Evolutionary conservation across 768 basidiomycete species (phyloP), one percentile per base, ranked within the genome.

Genomic region (Rhizopogon sp.): DNA sequence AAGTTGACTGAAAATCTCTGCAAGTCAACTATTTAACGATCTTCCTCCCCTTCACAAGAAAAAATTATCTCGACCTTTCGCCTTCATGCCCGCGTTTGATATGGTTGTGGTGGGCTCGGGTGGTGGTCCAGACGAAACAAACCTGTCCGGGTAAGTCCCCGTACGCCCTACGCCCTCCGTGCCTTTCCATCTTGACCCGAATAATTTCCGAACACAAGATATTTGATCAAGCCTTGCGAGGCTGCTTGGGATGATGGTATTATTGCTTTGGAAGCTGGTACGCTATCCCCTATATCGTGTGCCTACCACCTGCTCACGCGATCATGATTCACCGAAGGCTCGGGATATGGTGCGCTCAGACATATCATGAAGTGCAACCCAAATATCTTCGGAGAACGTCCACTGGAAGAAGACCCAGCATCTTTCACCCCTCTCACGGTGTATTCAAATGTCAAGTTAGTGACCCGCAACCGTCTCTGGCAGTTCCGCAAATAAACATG

Each of bases 61-160:
- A 22, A 57, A 22, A 29, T 44, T 28, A 7, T 16, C 3, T 39
- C 54, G 42, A 55, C 37, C 28, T 7, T 8, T 43, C 5, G 7
- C n/a, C 43, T 46, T 57, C 54, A 80, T 77, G 78, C 71, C 76
- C 52, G 62, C 68, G 9, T 92, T 93, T 67, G 84, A 90, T 67
- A 64, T 93, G 60, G 73, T 92, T 56, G 87, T 88, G 60, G 83
- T 93, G 39, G 95, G 86, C 46, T 82, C 84, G 61, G 92, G 93
- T 54, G 95, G 95, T 43, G 95, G 95, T 47, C 93, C 92, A 7
- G 80, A 87, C 62, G 95, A 98, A 70, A 87, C 85, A 22, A 90
- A 98, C 72, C 71, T 97, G 58, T 91, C 90, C 28, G 87, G 83
- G 93, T 93, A 67, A 60, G 86, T 79, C 11, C 50, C 50, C 41